Evolutionary conservation across 2,329 filamentous ascomycete species (phyloP).

Genomic region (Westerdykella sp.): DNA sequence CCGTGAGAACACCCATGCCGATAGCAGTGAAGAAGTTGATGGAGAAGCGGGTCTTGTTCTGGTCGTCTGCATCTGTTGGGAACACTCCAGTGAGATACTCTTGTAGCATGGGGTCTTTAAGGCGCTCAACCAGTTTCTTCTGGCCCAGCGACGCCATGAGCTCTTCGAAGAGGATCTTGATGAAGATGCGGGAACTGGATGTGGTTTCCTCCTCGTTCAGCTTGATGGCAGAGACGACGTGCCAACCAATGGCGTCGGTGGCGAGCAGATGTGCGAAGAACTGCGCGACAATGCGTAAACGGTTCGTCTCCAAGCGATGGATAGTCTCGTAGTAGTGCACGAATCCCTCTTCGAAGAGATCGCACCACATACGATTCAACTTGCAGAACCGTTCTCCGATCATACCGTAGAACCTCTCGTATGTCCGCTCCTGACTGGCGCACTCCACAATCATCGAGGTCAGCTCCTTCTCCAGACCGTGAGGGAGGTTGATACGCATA

Average conservation of each 20-base stretch:
- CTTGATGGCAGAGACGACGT: slow-evolving; percentile 76
- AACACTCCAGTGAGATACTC: slow-evolving; percentile 80
- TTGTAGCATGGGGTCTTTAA: slow-evolving; percentile 69
- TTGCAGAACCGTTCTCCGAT: slow-evolving; percentile 94
- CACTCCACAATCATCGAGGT: slow-evolving; percentile 97
- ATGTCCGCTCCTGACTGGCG: slow-evolving; percentile 92
- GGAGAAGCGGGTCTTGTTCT: slow-evolving; percentile 86
- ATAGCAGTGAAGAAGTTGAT: slow-evolving; percentile 99
- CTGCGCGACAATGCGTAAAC: slow-evolving; percentile 86
- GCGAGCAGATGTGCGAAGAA: slow-evolving; percentile 91
- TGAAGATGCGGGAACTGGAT: slow-evolving; percentile 91
- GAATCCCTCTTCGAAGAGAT: slow-evolving; percentile 86
- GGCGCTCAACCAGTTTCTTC: slow-evolving; percentile 66
- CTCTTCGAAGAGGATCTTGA: slow-evolving; percentile 96
- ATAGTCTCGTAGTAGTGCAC: slow-evolving; percentile 95
- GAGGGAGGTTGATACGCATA: slow-evolving; percentile 77
- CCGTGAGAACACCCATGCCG: slow-evolving; percentile 88
- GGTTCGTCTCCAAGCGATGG: slow-evolving; percentile 93
- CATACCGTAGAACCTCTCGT: slow-evolving; percentile 93
- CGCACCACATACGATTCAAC: slow-evolving; percentile 89
- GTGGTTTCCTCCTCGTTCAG: slow-evolving; percentile 97
- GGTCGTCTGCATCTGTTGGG: slow-evolving; percentile 70
- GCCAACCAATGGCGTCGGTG: slow-evolving; percentile 86
- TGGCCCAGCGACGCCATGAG: slow-evolving; percentile 81
- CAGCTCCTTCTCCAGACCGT: slow-evolving; percentile 80